Evolutionary conservation across 805 yeast species (phyloP).

Genomic region (Tetrapisispora taiwanensis): DNA sequence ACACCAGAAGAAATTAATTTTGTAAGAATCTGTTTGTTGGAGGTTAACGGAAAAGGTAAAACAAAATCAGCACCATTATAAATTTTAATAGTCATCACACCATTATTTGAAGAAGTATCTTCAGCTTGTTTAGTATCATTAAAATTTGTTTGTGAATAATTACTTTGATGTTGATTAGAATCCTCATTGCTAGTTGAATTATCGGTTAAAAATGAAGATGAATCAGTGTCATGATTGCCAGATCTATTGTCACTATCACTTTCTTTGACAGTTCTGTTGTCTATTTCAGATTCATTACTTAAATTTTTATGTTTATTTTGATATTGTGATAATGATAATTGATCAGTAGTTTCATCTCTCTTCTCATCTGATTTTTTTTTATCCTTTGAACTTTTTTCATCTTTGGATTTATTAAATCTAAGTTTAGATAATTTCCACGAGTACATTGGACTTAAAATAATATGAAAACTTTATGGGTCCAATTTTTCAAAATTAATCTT

Average conservation of each 20-base stretch:
- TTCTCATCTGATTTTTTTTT: not conserved
- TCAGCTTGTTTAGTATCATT: not conserved
- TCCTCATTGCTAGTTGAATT: constrained; percentile 4
- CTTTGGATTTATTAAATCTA: constrained; percentile 20
- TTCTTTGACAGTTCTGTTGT: not conserved
- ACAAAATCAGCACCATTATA: constrained; percentile 56
- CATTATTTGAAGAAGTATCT: constrained; percentile 30
- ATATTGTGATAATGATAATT: not conserved
- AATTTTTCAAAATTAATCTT: too few relatives aligned
- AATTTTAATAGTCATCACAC: constrained; percentile 66
- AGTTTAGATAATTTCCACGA: constrained; percentile 23
- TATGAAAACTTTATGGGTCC: too few relatives aligned
- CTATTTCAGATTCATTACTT: not conserved
- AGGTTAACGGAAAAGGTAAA: constrained; percentile 58
- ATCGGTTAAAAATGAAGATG: constrained; percentile 4
- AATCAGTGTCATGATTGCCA: constrained; percentile 4
- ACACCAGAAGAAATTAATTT: constrained; percentile 50
- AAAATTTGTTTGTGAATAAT: not conserved
- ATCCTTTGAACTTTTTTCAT: constrained; percentile 10
- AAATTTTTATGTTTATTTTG: constrained; percentile 3
- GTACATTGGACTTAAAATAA: constrained; percentile 10
- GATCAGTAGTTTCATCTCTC: not conserved
- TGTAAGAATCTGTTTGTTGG: constrained; percentile 48
- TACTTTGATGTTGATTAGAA: not conserved
- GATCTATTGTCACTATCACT: constrained; percentile 2